phyloP scores from a whole-genome alignment of 2,329 filamentous ascomycete species.

The Fusarium sp. region DNA sequence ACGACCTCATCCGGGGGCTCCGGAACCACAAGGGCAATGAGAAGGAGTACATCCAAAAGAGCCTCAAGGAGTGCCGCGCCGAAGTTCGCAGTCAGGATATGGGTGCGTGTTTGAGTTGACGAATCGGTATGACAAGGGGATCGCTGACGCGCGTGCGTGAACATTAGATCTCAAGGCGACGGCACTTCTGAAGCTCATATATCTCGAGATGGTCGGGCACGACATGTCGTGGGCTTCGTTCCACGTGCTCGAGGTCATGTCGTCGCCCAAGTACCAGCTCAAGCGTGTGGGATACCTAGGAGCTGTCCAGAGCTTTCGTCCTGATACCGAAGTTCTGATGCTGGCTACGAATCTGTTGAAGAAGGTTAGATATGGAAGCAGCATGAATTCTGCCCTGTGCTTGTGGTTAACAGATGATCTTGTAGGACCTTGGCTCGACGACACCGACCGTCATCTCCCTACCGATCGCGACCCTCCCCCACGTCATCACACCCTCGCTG shows the following conservation, averaged over 20 bases:
- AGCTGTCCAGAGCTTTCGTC: constrained; percentile 93
- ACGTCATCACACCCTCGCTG: constrained; percentile 92
- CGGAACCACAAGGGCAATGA: constrained; percentile 96
- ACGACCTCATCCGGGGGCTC: constrained; percentile 97
- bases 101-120: constrained; percentile 63
- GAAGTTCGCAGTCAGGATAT: constrained; percentile 95
- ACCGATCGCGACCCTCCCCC: constrained; percentile 89
- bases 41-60: constrained; percentile 93
- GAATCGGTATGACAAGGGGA: neutral
- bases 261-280: constrained; percentile 91
- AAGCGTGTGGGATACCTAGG: constrained; percentile 96
- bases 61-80: constrained; percentile 91
- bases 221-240: constrained; percentile 99
- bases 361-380: constrained; percentile 67
- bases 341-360: constrained; percentile 95
- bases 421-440: constrained; percentile 75
- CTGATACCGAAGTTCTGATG: constrained; percentile 98
- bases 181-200: constrained; percentile 93
- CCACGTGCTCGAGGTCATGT: constrained; percentile 99
- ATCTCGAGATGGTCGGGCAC: constrained; percentile 98
- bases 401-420: neutral
- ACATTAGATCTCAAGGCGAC: constrained; percentile 89
- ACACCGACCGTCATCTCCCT: constrained; percentile 82
- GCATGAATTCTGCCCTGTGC: neutral
- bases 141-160: constrained; percentile 17